Evolutionary conservation across 2,329 filamentous ascomycete species (phyloP).

Genomic region (Trichoderma koningiopsis): DNA sequence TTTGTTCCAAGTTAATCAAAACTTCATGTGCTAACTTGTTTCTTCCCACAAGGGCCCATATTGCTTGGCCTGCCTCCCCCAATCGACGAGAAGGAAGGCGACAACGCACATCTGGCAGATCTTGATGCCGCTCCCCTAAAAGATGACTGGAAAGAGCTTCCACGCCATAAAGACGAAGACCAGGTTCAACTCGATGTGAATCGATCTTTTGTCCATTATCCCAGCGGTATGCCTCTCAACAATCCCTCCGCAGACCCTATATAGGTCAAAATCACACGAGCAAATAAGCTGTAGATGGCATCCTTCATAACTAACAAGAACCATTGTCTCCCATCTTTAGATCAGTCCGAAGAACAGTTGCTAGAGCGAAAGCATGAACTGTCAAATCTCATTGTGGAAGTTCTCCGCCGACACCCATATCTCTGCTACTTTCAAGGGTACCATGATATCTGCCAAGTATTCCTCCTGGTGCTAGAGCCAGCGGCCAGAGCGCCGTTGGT

Average conservation of each 20-base stretch:
- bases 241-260: background rate
- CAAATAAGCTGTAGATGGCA: background rate
- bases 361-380: slow-evolving; percentile 73
- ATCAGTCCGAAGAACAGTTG: slow-evolving; percentile 69
- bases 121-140: slow-evolving; percentile 27
- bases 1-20: background rate
- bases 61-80: slow-evolving; percentile 49
- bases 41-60: slow-evolving; percentile 59
- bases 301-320: background rate
- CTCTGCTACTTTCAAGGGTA: slow-evolving; percentile 98
- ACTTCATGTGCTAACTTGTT: slow-evolving; percentile 12
- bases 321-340: slow-evolving; percentile 43
- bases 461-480: slow-evolving; percentile 79
- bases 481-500: slow-evolving; percentile 63
- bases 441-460: slow-evolving; percentile 96
- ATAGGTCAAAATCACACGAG: background rate
- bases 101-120: background rate
- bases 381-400: slow-evolving; percentile 75
- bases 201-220: slow-evolving; percentile 97
- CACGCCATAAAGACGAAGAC: slow-evolving; percentile 81
- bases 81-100: background rate
- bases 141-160: slow-evolving; percentile 61
- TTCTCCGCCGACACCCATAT: slow-evolving; percentile 78
- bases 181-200: slow-evolving; percentile 93
- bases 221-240: slow-evolving; percentile 59